Conservation (phyloP, 2,329 filamentous ascomycete genomes). For the Reticulascus tulasneorum region DNA sequence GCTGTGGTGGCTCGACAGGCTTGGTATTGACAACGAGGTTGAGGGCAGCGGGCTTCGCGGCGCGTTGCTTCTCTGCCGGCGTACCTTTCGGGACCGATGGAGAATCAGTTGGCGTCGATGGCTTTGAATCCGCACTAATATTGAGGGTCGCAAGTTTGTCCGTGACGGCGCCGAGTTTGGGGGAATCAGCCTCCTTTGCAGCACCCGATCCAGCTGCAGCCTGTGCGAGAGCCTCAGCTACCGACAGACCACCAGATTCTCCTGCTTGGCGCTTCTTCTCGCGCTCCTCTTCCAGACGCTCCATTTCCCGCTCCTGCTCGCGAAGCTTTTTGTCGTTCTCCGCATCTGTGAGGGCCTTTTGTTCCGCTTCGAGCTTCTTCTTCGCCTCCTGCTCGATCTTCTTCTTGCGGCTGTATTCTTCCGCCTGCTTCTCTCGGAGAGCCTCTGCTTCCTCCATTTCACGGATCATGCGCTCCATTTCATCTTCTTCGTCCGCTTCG, state of each 20-base stretch:
- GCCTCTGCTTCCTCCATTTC: slow-evolving; percentile 59
- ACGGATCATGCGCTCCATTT: slow-evolving; percentile 55
- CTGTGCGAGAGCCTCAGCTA: slow-evolving; percentile 48
- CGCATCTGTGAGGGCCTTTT: slow-evolving; percentile 48
- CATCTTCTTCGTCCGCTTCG: slow-evolving; percentile 44
- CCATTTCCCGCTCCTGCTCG: slow-evolving; percentile 70
- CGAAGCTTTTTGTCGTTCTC: slow-evolving; percentile 63
- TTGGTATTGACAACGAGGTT: slow-evolving; percentile 83
- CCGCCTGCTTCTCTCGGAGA: slow-evolving; percentile 42
- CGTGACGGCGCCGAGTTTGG: slow-evolving; percentile 35
- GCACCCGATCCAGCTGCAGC: slow-evolving; percentile 27
- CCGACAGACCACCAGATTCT: slow-evolving; percentile 42
- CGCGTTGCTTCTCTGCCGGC: slow-evolving; percentile 55
- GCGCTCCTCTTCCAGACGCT: slow-evolving; percentile 67
- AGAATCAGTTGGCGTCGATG: slow-evolving; percentile 38
- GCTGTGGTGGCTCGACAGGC: slow-evolving; percentile 83
- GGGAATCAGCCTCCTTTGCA: slow-evolving; percentile 38
- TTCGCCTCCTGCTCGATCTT: slow-evolving; percentile 36
- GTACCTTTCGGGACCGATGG: slow-evolving; percentile 48
- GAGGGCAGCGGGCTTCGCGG: slow-evolving; percentile 75
- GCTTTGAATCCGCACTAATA: slow-evolving; percentile 37
- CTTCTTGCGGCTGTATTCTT: slow-evolving; percentile 40
- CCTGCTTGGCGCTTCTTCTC: slow-evolving; percentile 54
- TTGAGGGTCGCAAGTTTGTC: slow-evolving; percentile 51
- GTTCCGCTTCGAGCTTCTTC: slow-evolving; percentile 43